Conservation (phyloP, 306 rosid genomes). For the Dalbergia cultrata region DNA sequence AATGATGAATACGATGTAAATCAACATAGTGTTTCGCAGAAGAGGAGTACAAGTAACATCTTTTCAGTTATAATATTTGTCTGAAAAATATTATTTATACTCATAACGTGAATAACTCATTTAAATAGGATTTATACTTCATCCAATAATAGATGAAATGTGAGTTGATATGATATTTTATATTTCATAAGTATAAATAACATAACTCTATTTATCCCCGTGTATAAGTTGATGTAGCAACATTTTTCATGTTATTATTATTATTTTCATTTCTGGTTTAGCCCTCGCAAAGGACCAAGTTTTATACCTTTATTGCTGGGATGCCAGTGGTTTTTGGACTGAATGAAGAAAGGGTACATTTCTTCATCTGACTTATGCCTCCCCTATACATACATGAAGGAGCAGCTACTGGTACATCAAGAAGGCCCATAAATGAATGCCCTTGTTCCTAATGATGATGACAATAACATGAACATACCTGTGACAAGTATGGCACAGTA, state of each 20-base stretch:
- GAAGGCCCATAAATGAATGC: neutral
- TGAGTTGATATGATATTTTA: no score
- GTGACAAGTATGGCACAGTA: neutral
- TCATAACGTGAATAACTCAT: no score
- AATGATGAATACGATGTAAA: no score
- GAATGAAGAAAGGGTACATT: neutral
- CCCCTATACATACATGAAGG: neutral
- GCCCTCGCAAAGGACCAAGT: neutral
- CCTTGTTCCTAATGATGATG: neutral
- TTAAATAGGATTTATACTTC: no score
- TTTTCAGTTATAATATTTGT: no score
- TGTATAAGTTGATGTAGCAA: neutral
- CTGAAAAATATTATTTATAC: no score
- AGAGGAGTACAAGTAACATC: no score
- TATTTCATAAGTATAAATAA: no score
- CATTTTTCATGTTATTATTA: neutral
- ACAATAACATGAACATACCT: neutral
- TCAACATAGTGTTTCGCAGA: no score
- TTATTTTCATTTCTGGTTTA: neutral
- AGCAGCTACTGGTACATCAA: neutral
- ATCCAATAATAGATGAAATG: no score
- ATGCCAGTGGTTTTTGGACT: neutral
- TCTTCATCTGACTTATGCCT: neutral
- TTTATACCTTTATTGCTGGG: no score
- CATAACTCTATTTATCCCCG: no score